A percentile compares a stretch with the other conserved stretches of the same genome.
Conservation (phyloP, 176 grass and related monocot species). For the Miscanthus lutarioriparius region DNA sequence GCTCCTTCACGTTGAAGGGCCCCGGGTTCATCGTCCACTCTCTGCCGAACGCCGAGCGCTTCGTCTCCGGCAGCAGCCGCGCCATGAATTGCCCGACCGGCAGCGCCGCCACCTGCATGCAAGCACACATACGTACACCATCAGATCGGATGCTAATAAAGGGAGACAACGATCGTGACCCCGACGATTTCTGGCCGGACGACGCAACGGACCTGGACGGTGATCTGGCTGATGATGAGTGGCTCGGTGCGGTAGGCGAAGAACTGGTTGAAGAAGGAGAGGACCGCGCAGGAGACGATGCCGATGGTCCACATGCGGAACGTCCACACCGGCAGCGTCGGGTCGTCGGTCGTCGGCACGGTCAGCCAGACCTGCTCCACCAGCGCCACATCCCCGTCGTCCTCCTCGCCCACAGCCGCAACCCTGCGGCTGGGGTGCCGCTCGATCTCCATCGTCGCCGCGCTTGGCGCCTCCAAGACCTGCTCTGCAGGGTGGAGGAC, state of each 20-base stretch:
- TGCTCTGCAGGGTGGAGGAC: neutral
- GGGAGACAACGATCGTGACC: neutral
- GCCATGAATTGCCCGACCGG: conserved; percentile 63
- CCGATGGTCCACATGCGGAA: conserved; percentile 83
- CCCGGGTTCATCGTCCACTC: conserved; percentile 63
- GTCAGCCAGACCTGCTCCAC: conserved; percentile 78
- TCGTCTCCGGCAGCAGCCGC: conserved; percentile 38
- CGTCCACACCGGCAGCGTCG: conserved; percentile 67
- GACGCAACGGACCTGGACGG: conserved; percentile 41
- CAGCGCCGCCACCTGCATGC: conserved; percentile 50
- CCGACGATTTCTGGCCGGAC: neutral
- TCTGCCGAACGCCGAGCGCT: conserved; percentile 35
- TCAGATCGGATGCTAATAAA: neutral
- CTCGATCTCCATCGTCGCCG: conserved; percentile 41
- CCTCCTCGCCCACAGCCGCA: neutral
- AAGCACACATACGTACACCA: too few relatives aligned
- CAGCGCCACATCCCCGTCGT: conserved; percentile 48
- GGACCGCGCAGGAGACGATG: conserved; percentile 51
- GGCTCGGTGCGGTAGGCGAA: conserved; percentile 71
- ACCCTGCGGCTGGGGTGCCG: neutral
- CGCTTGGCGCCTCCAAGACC: neutral
- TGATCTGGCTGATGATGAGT: conserved; percentile 68
- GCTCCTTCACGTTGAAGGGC: conserved; percentile 81
- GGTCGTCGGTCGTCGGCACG: conserved; percentile 63
- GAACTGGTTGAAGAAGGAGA: conserved; percentile 85